Percentiles rank a stretch among this genome's conserved stretches.
Evolutionary conservation across 352 stramenopile genomes (phyloP).

Genomic region (Pythium sp.): DNA sequence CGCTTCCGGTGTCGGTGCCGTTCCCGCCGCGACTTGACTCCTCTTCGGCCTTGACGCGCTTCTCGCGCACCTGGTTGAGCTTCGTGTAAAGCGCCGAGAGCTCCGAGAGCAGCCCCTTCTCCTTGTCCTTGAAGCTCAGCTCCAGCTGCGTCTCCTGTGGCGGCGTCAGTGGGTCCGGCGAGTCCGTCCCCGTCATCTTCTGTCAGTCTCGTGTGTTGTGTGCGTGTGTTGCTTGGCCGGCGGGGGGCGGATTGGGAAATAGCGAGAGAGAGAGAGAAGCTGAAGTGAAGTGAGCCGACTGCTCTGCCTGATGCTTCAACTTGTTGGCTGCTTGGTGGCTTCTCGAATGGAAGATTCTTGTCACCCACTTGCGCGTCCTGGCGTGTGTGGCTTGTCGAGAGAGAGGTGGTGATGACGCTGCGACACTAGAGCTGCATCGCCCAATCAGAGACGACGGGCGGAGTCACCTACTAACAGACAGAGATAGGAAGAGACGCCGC

Average conservation of each 20-base stretch:
- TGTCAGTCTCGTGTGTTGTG: not conserved
- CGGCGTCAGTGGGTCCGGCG: not conserved
- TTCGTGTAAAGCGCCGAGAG: conserved; percentile 77
- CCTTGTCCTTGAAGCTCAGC: conserved; percentile 61
- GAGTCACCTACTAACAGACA: conserved; percentile 1
- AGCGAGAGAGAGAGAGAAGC: not conserved
- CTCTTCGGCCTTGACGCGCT: conserved; percentile 69
- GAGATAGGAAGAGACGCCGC: not conserved
- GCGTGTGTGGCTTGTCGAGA: not conserved
- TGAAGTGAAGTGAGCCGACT: not conserved
- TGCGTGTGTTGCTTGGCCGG: not conserved
- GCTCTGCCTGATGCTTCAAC: not conserved
- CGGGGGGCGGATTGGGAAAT: conserved; percentile 2
- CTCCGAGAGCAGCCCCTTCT: conserved; percentile 62
- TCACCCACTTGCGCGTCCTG: conserved; percentile 1
- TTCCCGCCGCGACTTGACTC: conserved; percentile 28
- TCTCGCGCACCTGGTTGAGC: conserved; percentile 80
- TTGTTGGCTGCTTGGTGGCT: conserved; percentile 4
- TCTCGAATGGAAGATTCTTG: not conserved
- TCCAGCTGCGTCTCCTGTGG: conserved; percentile 1
- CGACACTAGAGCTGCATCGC: conserved; percentile 4
- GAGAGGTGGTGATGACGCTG: not conserved
- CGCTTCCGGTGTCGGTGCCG: conserved; percentile 22
- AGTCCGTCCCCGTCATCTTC: conserved; percentile 11
- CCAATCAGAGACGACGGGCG: not conserved